Evolutionary conservation across 192 early-diverging fungal genomes (phyloP).

Genomic region (Geosiphon pyriformis): DNA sequence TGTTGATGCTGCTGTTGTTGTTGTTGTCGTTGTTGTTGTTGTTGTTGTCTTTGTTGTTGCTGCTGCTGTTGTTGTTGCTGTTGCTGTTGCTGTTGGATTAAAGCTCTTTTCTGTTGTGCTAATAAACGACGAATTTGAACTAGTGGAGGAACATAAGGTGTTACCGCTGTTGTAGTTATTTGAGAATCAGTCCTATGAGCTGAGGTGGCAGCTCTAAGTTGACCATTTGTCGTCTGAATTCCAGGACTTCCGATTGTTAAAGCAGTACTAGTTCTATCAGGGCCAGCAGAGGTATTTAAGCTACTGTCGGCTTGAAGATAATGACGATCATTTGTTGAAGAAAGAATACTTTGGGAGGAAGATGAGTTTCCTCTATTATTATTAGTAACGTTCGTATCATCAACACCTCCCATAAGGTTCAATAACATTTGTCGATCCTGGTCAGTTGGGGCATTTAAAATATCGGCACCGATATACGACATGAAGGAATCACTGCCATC

Average conservation of each 20-base stretch:
- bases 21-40: too few relatives aligned
- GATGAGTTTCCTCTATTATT: background rate
- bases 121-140: too few relatives aligned
- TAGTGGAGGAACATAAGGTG: background rate
- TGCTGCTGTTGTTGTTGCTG: too few relatives aligned
- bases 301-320: slow-evolving; percentile 5
- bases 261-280: background rate
- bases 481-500: background rate
- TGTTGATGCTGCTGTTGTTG: background rate
- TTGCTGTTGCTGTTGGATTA: too few relatives aligned
- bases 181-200: background rate
- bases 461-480: slow-evolving; percentile 11
- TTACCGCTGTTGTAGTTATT: slow-evolving; percentile 1
- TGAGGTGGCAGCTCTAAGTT: background rate
- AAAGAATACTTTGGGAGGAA: background rate
- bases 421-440: slow-evolving; percentile 17
- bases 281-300: background rate
- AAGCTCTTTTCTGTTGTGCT: too few relatives aligned
- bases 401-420: background rate
- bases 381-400: too few relatives aligned
- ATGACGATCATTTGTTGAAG: background rate
- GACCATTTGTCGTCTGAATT: background rate
- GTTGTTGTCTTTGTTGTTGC: too few relatives aligned
- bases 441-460: slow-evolving; percentile 10
- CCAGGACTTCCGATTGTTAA: background rate